phyloP scores from a whole-genome alignment of 176 grass and related monocot genomes.

The Raddia distichophylla region DNA sequence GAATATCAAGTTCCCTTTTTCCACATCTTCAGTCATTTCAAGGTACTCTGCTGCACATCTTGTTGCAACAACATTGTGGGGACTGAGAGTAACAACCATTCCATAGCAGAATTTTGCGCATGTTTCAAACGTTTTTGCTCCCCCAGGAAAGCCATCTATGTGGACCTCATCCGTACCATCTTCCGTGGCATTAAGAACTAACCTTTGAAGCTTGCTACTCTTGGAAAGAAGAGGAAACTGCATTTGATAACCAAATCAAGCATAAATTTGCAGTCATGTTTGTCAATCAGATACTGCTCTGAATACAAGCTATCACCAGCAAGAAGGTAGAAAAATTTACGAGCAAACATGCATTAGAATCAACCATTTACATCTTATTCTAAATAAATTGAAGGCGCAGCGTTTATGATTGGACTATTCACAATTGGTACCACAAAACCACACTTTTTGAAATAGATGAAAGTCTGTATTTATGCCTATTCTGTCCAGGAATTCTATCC shows the following conservation, averaged over 20 bases:
- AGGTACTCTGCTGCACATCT: slow-evolving; percentile 89
- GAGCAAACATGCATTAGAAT: neutral
- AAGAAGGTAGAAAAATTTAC: no score
- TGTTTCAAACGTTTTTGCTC: slow-evolving; percentile 77
- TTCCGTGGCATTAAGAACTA: slow-evolving; percentile 65
- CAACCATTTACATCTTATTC: neutral
- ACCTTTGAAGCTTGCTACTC: slow-evolving; percentile 76
- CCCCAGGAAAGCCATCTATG: slow-evolving; percentile 75
- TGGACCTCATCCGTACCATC: slow-evolving; percentile 67
- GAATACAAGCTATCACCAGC: no score
- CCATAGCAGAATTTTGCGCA: slow-evolving; percentile 99
- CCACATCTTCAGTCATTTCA: slow-evolving; percentile 91
- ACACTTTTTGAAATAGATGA: neutral
- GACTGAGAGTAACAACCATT: slow-evolving; percentile 86
- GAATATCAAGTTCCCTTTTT: slow-evolving; percentile 95
- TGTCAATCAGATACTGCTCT: neutral
- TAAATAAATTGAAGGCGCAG: neutral
- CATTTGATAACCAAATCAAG: slow-evolving; percentile 30
- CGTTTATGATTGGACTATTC: slow-evolving; percentile 1
- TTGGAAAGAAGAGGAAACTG: slow-evolving; percentile 98
- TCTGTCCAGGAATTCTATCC: neutral
- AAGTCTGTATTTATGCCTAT: neutral
- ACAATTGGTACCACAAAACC: neutral
- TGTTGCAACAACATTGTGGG: slow-evolving; percentile 83
- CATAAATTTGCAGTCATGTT: slow-evolving; percentile 14